Conservation (phyloP, 176 grass and related monocot genomes). For the Luzula sylvatica region DNA sequence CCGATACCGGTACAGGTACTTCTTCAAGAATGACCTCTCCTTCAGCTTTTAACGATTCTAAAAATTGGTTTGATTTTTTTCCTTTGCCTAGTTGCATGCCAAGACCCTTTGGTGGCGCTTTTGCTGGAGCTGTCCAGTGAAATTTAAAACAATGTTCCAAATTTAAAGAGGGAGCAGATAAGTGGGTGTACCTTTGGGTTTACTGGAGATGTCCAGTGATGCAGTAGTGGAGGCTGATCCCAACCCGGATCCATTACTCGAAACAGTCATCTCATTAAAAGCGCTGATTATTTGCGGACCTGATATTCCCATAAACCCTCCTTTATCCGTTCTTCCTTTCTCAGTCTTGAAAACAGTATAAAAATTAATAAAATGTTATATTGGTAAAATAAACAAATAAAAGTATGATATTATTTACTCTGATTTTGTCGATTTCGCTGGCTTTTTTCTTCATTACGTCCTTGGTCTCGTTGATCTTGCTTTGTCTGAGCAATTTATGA, state of each 20-base stretch:
- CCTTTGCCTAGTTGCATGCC: slow-evolving; percentile 82
- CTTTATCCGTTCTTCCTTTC: slow-evolving; percentile 69
- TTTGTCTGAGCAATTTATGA: slow-evolving; percentile 71
- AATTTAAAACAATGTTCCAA: slow-evolving; percentile 23
- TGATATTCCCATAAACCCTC: slow-evolving; percentile 63
- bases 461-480: slow-evolving; percentile 77
- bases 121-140: slow-evolving; percentile 39
- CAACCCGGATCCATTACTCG: slow-evolving; percentile 38
- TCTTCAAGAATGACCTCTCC: slow-evolving; percentile 85
- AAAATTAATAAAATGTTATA: neutral
- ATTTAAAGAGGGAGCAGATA: neutral
- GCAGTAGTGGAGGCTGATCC: slow-evolving; percentile 45
- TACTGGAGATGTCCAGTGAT: slow-evolving; percentile 42
- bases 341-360: slow-evolving; percentile 40
- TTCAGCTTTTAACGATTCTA: slow-evolving; percentile 83
- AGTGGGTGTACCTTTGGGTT: slow-evolving; percentile 43
- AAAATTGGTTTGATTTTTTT: slow-evolving; percentile 74
- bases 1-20: slow-evolving; percentile 34
- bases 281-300: slow-evolving; percentile 43
- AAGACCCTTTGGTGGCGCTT: slow-evolving; percentile 60
- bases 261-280: slow-evolving; percentile 55
- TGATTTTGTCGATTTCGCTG: slow-evolving; percentile 81
- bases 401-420: slow-evolving; percentile 20
- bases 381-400: neutral
- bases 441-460: slow-evolving; percentile 87